Conservation (phyloP, 2,329 filamentous ascomycete species). For the Monilinia aucupariae region DNA sequence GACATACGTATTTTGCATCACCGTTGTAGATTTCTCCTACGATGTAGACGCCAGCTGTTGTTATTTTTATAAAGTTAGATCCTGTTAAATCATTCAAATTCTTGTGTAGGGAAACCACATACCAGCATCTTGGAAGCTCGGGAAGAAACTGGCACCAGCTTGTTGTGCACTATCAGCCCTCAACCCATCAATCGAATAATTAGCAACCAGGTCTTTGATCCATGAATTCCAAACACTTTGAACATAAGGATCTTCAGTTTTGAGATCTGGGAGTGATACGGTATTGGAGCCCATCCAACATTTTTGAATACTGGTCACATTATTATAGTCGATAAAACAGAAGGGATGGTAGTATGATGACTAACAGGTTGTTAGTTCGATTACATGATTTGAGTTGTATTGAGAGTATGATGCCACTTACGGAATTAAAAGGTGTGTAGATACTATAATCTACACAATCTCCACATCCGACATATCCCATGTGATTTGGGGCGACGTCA, state of each 20-base stretch:
- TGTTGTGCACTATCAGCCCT: constrained; percentile 47
- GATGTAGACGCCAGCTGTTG: constrained; percentile 51
- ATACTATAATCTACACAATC: constrained; percentile 37
- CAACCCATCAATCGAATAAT: constrained; percentile 44
- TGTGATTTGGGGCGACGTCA: constrained; percentile 48
- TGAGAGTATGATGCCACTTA: constrained; percentile 19
- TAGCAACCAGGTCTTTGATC: constrained; percentile 29
- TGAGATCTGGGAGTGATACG: constrained; percentile 32
- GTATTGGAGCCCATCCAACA: constrained; percentile 33
- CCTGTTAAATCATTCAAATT: background rate
- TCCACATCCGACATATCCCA: constrained; percentile 34
- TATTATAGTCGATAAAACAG: constrained; percentile 36
- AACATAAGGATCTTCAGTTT: constrained; percentile 30
- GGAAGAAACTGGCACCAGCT: constrained; percentile 49
- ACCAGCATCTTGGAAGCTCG: constrained; percentile 44
- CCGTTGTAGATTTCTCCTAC: constrained; percentile 57
- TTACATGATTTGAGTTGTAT: background rate
- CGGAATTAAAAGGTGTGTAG: constrained; percentile 39
- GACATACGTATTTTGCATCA: constrained; percentile 47
- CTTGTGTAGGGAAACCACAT: constrained; percentile 3
- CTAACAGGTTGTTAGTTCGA: background rate
- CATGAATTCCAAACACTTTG: constrained; percentile 27
- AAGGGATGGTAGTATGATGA: constrained; percentile 35
- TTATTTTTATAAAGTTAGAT: background rate
- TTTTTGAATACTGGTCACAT: constrained; percentile 30